Conservation (phyloP, 352 stramenopile genomes). For the Globisporangium barbulae region DNA sequence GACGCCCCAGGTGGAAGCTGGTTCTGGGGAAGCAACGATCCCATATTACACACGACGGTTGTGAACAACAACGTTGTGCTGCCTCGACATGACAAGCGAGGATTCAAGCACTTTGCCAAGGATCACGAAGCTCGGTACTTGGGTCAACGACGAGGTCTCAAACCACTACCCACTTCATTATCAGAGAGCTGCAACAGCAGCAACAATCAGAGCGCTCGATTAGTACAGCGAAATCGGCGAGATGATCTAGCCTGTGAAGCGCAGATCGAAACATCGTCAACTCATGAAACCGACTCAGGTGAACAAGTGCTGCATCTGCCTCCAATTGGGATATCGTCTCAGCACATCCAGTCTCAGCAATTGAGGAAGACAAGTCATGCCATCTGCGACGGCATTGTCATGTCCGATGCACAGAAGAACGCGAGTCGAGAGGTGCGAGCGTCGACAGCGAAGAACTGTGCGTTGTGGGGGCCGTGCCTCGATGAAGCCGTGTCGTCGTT, state of each 20-base stretch:
- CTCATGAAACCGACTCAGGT: neutral
- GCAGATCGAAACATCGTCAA: neutral
- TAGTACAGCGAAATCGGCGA: neutral
- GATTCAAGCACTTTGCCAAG: neutral
- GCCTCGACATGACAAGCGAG: neutral
- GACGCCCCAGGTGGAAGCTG: neutral
- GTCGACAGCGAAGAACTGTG: neutral
- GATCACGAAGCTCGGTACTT: neutral
- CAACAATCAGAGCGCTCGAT: neutral
- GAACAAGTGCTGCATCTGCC: neutral
- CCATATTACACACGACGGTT: neutral
- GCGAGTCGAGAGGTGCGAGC: neutral
- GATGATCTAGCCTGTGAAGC: neutral
- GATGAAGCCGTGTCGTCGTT: slow-evolving; percentile 24
- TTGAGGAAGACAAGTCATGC: neutral
- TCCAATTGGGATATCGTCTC: neutral
- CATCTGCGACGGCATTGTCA: neutral
- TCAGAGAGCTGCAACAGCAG: neutral
- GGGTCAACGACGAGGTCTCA: neutral
- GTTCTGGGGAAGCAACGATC: neutral
- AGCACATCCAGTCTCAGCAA: neutral
- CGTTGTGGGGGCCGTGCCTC: neutral
- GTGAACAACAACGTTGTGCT: neutral
- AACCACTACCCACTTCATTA: too few species aligned
- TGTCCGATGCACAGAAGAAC: neutral